Conservation (phyloP, 169 alveolate species). For the Theileria equi region DNA sequence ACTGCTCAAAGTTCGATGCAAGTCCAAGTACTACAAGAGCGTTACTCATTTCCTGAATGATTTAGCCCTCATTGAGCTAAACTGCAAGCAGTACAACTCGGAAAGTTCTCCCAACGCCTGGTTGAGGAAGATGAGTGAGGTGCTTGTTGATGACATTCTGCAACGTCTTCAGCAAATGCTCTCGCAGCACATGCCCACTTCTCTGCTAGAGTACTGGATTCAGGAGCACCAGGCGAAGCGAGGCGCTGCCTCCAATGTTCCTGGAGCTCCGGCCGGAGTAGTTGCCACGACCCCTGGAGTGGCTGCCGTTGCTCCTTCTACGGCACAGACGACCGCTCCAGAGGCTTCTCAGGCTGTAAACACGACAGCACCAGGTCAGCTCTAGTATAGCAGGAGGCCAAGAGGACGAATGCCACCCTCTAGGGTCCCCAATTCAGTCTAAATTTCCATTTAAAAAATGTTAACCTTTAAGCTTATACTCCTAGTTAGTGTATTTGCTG, state of each 20-base stretch:
- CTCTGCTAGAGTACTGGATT: constrained; percentile 30
- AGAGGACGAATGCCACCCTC: no score
- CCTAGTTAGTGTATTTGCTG: no score
- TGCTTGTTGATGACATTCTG: constrained; percentile 60
- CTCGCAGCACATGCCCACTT: constrained; percentile 20
- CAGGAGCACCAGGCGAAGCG: constrained; percentile 39
- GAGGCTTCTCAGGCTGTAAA: no score
- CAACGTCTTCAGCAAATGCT: constrained; percentile 45
- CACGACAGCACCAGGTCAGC: no score
- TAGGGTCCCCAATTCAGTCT: no score
- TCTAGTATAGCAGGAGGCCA: no score
- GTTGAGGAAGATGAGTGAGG: constrained; percentile 67
- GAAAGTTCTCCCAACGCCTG: constrained; percentile 73
- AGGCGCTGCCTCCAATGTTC: not conserved
- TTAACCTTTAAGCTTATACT: no score
- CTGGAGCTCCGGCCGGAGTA: not conserved
- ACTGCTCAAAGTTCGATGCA: constrained; percentile 69
- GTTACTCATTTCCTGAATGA: constrained; percentile 72
- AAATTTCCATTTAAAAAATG: no score
- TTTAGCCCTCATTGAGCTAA: constrained; percentile 70
- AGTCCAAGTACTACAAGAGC: constrained; percentile 71
- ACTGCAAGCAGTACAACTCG: constrained; percentile 80
- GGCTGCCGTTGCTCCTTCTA: no score
- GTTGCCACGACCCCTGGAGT: no score
- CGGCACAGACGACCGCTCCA: no score